A percentile compares a stretch with the other conserved stretches of the same genome.
Evolutionary conservation across 768 basidiomycete genomes (phyloP).

Genomic region (Lyophyllum semitale): DNA sequence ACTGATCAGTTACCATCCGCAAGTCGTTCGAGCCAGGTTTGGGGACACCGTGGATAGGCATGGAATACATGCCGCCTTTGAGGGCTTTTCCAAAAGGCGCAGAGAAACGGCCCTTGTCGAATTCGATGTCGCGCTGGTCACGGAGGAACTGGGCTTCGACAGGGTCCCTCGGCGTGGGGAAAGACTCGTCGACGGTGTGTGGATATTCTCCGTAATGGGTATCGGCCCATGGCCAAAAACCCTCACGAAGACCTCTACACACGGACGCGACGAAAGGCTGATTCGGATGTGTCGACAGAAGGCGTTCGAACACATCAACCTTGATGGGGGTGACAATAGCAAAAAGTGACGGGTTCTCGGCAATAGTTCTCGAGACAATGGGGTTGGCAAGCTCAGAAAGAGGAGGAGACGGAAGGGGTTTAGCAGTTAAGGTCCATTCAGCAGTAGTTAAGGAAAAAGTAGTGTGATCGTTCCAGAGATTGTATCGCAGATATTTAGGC

Average conservation of each 20-base stretch:
- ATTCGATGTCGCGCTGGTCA: conserved; percentile 19
- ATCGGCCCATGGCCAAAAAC: conserved; percentile 40
- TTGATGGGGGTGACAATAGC: conserved; percentile 31
- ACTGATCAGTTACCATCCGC: conserved; percentile 39
- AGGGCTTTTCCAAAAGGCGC: conserved; percentile 24
- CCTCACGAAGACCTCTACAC: conserved; percentile 22
- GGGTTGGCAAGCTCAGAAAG: conserved; percentile 15
- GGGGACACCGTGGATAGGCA: conserved; percentile 35
- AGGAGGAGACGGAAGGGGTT: conserved; percentile 18
- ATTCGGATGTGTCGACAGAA: conserved; percentile 38
- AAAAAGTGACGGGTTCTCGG: conserved; percentile 28
- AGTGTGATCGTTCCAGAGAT: conserved; percentile 11
- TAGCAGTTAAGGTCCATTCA: conserved; percentile 19
- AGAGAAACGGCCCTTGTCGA: conserved; percentile 16
- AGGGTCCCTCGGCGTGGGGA: not conserved
- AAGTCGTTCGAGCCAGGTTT: conserved; percentile 30
- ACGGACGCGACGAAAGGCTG: not conserved
- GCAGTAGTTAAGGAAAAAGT: not conserved
- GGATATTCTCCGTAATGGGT: conserved; percentile 13
- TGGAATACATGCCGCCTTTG: conserved; percentile 33
- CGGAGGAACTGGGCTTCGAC: conserved; percentile 18
- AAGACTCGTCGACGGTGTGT: conserved; percentile 12
- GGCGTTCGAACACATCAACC: conserved; percentile 13
- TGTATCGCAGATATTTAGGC: conserved; percentile 19
- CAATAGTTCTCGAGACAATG: conserved; percentile 20